Base-by-base conservation (phyloP, 2,329 filamentous ascomycete genomes). In the Leptodontidium sp. region DNA sequence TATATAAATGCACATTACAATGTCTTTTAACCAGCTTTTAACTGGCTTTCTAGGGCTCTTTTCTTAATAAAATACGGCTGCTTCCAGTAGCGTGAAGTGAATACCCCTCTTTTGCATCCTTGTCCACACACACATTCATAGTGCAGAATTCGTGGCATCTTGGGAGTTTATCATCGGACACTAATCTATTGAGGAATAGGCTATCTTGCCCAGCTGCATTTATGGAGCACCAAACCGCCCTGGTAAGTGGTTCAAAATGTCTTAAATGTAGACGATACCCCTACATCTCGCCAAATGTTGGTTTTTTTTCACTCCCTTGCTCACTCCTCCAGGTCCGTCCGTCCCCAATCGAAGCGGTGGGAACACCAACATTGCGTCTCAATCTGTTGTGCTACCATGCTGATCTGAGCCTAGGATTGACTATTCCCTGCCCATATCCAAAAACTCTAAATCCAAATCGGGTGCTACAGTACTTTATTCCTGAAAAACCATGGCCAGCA, bases 71-170 rank as follows among this genome's bases (percentile, higher is more conserved):
- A 21, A 32, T 9, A 40, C 38, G 9, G 11, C 32, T 35, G 32
- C 21, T 35, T 40, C 38, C 11, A 9, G 50, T 53, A 14, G 50
- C 50, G 50, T 53, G 50, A 26, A 8, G 38, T 49, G 17, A 17
- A n/a, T 40, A 59, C 55, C 55, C 55, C 55, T 59, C 55, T 45
- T 59, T 43, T 24, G 12, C 7, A 59, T 8, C 55, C 55, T 59
- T 59, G 35, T 49, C n/a, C 9, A 17, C 11, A 50, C 47, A 50
- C 55, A 40, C 21, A 21, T 21, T 21, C 21, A 21, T 21, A 21
- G 21, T 35, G 40, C 38, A 59, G 35, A 26, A 40, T 14, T 40
- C 38, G 15, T 59, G 35, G 6, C 35, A 24, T 59, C 11, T 24
- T 38, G n/a, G 35, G 9, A 40, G 4, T 40, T 15, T 21, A 40